Conservation (phyloP, 441 rosid species). For the Jatropha podagrica region DNA sequence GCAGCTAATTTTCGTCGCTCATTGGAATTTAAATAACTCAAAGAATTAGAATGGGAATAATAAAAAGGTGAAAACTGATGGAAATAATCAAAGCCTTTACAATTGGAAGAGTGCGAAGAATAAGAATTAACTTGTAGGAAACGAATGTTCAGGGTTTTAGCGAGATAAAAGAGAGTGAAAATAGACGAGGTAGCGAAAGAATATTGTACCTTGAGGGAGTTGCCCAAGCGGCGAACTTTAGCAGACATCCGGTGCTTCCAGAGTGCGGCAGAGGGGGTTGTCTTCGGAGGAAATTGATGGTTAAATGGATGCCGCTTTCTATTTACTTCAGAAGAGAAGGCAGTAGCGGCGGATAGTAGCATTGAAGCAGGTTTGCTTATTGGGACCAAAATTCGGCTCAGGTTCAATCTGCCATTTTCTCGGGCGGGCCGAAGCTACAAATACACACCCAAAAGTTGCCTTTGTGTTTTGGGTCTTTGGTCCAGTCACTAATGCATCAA, state of each 20-base stretch:
- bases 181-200: slow-evolving; percentile 13
- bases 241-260: slow-evolving; percentile 38
- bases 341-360: too few relatives aligned
- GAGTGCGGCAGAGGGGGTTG: not conserved
- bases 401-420: too few relatives aligned
- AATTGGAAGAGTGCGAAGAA: slow-evolving; percentile 21
- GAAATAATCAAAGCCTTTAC: slow-evolving; percentile 28
- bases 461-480: too few relatives aligned
- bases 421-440: too few relatives aligned
- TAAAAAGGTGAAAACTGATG: slow-evolving; percentile 46
- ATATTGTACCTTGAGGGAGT: slow-evolving; percentile 31
- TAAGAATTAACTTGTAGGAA: not conserved
- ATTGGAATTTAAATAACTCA: slow-evolving; percentile 39
- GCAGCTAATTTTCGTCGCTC: slow-evolving; percentile 55
- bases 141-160: slow-evolving; percentile 11
- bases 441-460: too few relatives aligned
- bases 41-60: slow-evolving; percentile 17
- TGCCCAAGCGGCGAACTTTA: slow-evolving; percentile 31
- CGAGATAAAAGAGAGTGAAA: not conserved
- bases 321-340: too few relatives aligned
- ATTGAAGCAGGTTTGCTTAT: too few relatives aligned
- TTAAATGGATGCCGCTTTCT: too few relatives aligned
- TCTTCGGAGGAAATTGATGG: not conserved
- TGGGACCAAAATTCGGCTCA: too few relatives aligned
- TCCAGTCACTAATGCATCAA: too few relatives aligned